These are phyloP conservation scores for Candida easanensis DNA, from an alignment of 805 yeast genomes.

Conservation along the genomic window DNA sequence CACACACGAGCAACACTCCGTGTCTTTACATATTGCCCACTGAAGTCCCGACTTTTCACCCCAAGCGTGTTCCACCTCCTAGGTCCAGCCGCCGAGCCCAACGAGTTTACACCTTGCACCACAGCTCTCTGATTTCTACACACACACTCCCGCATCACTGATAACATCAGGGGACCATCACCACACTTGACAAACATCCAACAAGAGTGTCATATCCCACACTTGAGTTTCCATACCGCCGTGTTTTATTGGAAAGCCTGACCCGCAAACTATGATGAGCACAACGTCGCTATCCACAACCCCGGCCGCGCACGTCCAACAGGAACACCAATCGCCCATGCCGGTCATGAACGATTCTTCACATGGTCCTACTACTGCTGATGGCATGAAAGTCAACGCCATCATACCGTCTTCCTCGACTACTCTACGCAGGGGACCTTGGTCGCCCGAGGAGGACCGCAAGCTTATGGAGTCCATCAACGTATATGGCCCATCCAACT, in stretches of 20 bases:
- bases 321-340: not conserved
- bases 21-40: too few relatives aligned
- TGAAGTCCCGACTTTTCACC: too few relatives aligned
- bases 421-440: constrained; percentile 65
- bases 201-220: too few relatives aligned
- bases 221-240: too few relatives aligned
- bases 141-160: not conserved
- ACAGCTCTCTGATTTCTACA: not conserved
- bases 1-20: too few relatives aligned
- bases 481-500: constrained; percentile 74
- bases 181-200: too few relatives aligned
- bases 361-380: not conserved
- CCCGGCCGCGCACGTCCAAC: not conserved
- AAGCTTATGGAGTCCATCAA: constrained; percentile 66
- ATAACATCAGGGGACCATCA: not conserved
- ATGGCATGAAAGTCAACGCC: constrained; percentile 10
- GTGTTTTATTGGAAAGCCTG: too few relatives aligned
- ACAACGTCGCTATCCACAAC: not conserved
- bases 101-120: too few relatives aligned
- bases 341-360: not conserved
- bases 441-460: constrained; percentile 85
- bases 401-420: constrained; percentile 9
- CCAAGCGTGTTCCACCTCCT: too few relatives aligned
- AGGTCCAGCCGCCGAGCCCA: too few relatives aligned
- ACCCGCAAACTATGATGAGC: not conserved